Evolutionary conservation across 768 basidiomycete species (phyloP), one percentile per base, ranked within the genome.

Genomic region (Ramaria rubella): DNA sequence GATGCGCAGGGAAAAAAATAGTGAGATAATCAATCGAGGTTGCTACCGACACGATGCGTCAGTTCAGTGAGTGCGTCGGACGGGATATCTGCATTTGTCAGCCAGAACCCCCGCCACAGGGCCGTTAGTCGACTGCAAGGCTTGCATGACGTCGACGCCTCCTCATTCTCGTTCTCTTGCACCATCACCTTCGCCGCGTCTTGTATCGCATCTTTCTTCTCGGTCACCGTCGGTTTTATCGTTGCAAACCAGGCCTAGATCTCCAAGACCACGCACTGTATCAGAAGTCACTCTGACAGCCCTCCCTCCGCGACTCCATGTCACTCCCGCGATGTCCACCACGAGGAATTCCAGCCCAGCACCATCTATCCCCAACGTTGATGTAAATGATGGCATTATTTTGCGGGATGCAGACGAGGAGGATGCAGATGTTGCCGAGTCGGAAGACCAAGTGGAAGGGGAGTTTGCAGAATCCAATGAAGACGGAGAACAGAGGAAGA

Each of bases 331-430:
- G 17, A 45, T 31, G 23, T 52, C 51, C 9, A 54, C 52, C 29
- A 30, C 53, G 3, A n/a, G n/a, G n/a, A 34, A 33, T 19, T 26
- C 52, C 63, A 86, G 83, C 66, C 82, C 85, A 21, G 80, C 86
- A 33, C 88, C 86, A 45, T 90, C 88, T 34, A 76, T 86, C 19
- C 73, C 81, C 62, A 82, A 85, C 64, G 65, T 87, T 69, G 83
- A 86, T 60, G 69, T 81, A 57, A 45, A 51, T 4, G 86, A 87
- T 61, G 83, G 85, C 8, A 83, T 90, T 52, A 72, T 90, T 40
- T 75, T 90, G 44, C 81, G 83, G 62, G 87, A 89, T 65, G 77
- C 77, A 40, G 86, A 88, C 40, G 75, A 75, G 27, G 85, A 87
- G 56, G 75, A 74, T 21, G n/a, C 31, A 11, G 58, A 55, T 24